Evolutionary conservation across 768 basidiomycete species (phyloP), one percentile per base, ranked within the genome.

Genomic region (Kwoniella heveanensis): DNA sequence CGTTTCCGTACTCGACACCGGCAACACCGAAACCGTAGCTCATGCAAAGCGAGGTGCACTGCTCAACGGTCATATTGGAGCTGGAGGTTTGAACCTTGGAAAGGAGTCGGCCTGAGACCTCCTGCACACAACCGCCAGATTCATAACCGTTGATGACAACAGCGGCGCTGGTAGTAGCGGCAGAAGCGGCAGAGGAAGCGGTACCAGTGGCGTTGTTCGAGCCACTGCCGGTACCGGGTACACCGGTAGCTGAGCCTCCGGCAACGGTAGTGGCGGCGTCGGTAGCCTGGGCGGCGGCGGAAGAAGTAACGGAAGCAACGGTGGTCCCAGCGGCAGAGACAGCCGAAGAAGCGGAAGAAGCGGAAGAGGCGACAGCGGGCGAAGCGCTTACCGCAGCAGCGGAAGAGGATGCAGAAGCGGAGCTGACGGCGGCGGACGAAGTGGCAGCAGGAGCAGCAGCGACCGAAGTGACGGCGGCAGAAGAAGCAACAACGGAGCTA

Each of bases 1-100:
- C 70, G 24, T 60, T 47, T 46, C 67, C 71, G 60, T 73, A 78
- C 50, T 76, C 74, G 1, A 71, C 27, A 46, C 70, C 74, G 17
- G 68, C 66, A 44, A 62, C 74, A n/a, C 27, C 60, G 69, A 54
- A 78, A 15, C 72, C 65, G 56, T 66, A 57, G n/a, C 27, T 50
- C 15, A 26, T 19, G 37, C 71, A 73, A 49, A 66, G 55, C 13
- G 66, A 30, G 32, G 68, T 66, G 36, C 71, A 73, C 22, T 49
- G 53, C 39, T 65, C 69, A 36, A 66, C 47, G 48, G 71, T 70
- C 71, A 67, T 65, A 51, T 57, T 22, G 27, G 57, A 36, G 51
- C 26, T 26, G 46, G 66, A 64, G 39, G 62, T 66, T 29, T 58
- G 66, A 25, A 68, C 66, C 25, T 64, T 57, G 46, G 56, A 37